Percentiles rank a stretch among this genome's conserved stretches.
These are phyloP conservation scores for Sequoiadendron giganteum DNA, from an alignment of 75 land plant genomes.

Conservation along the genomic window DNA sequence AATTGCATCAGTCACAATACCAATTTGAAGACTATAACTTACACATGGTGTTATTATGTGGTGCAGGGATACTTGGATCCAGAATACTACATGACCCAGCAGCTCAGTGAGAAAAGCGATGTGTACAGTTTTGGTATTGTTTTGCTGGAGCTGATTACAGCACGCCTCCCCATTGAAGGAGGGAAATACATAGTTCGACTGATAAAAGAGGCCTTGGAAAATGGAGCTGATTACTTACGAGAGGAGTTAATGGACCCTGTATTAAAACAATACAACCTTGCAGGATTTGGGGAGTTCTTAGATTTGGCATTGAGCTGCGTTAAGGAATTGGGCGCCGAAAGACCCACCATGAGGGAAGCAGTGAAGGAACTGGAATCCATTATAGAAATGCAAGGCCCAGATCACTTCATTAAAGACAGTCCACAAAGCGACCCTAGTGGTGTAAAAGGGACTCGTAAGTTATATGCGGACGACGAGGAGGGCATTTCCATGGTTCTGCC, in stretches of 20 bases:
- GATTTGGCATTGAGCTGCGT: slow-evolving; percentile 73
- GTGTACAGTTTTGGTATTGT: slow-evolving; percentile 51
- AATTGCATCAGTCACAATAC: not conserved
- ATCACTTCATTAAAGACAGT: not conserved
- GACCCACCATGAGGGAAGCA: slow-evolving; percentile 82
- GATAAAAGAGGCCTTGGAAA: slow-evolving; percentile 14
- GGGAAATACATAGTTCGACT: slow-evolving; percentile 23
- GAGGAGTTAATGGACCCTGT: slow-evolving; percentile 20
- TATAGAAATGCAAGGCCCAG: not conserved
- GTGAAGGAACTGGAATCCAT: slow-evolving; percentile 73
- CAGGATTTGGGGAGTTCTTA: slow-evolving; percentile 49
- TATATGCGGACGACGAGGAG: not conserved
- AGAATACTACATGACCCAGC: slow-evolving; percentile 36
- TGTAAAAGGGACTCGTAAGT: not conserved
- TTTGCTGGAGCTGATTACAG: slow-evolving; percentile 43
- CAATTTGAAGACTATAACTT: not conserved
- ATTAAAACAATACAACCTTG: not conserved
- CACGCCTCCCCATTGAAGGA: slow-evolving; percentile 21
- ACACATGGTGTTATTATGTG: not conserved
- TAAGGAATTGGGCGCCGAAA: slow-evolving; percentile 42
- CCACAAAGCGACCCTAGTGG: not conserved
- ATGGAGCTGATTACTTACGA: slow-evolving; percentile 10
- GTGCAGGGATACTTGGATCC: slow-evolving; percentile 47
- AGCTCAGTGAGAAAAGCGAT: slow-evolving; percentile 37
- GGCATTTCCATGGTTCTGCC: not conserved